Conservation (phyloP, 116 monocot species). For the Thalassia testudinum region DNA sequence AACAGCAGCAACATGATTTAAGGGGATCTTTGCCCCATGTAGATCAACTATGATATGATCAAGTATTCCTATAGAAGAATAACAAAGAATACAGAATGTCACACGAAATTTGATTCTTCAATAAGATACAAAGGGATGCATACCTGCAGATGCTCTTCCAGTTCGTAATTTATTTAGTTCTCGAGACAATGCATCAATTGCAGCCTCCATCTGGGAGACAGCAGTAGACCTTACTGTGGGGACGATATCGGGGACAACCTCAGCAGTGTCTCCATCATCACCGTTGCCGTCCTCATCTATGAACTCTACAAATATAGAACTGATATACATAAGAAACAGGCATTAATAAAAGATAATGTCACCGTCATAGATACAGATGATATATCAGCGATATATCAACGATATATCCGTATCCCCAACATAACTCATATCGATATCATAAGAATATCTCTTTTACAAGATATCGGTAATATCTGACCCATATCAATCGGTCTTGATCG, state of each 20-base stretch:
- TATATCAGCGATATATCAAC: no score
- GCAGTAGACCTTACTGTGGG: constrained; percentile 54
- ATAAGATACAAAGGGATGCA: no score
- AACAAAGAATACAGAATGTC: background rate
- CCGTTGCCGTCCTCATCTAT: constrained; percentile 28
- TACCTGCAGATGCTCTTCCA: constrained; percentile 89
- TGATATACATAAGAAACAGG: background rate
- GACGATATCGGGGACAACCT: constrained; percentile 50
- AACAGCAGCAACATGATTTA: constrained; percentile 79
- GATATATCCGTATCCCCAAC: no score
- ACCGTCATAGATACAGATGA: no score
- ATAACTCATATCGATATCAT: no score
- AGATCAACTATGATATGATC: constrained; percentile 91
- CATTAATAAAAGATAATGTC: no score
- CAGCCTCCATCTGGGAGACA: constrained; percentile 78
- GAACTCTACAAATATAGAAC: background rate
- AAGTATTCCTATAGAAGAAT: constrained; percentile 59
- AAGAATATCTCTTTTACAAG: no score
- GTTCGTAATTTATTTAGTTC: constrained; percentile 87
- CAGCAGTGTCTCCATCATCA: no score
- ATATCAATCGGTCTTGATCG: no score
- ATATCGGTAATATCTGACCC: no score
- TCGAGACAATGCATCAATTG: constrained; percentile 55
- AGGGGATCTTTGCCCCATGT: constrained; percentile 47
- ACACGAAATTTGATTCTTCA: background rate